Evolutionary conservation across 805 yeast genomes (phyloP), one percentile per base, ranked within the genome.

Genomic region (Zygotorulaspora florentina): DNA sequence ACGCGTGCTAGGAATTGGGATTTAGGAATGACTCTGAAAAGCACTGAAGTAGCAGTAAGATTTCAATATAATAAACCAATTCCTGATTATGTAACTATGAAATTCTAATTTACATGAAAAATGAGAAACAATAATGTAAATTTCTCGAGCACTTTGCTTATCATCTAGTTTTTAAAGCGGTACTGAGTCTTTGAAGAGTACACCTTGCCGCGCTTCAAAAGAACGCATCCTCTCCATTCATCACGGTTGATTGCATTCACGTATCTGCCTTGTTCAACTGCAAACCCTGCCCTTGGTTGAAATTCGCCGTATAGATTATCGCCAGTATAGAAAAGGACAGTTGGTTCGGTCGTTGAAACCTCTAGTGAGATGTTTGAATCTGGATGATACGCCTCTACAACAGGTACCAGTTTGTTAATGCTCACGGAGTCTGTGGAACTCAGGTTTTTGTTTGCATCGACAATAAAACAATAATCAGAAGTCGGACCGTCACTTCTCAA

Each of bases 241-340:
- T 66, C 61, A 31, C 56, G 47, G 57, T 76, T 75, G 29, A 74
- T 66, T 8, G 86, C 84, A 60, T 80, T 72, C 30, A 79, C 70
- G 58, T 68, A 80, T 56, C 87, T 68, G 23, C 77, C 72, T 28
- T 85, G 80, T 62, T 82, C 88, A 30, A 80, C 67, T 52, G 84
- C 80, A 62, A 82, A 74, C 3, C 86, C 87, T 43, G 74, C 61
- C 53, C 69, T 73, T 43, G 53, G 61, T 54, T 51, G 60, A 61
- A 48, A 68, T 13, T 56, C 70, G 15, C 57, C 71, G 16, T 66
- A 70, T 36, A 75, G 69, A 43, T 68, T 67, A 54, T 76, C 81
- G 17, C 85, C 85, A 26, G 86, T 80, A 63, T 81, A 82, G 34
- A 82, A 67, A 61, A 81, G 86, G 69, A 77, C 80, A 2, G 80